Evolutionary conservation across 768 basidiomycete genomes (phyloP).

Genomic region (Termitomyces sp.): DNA sequence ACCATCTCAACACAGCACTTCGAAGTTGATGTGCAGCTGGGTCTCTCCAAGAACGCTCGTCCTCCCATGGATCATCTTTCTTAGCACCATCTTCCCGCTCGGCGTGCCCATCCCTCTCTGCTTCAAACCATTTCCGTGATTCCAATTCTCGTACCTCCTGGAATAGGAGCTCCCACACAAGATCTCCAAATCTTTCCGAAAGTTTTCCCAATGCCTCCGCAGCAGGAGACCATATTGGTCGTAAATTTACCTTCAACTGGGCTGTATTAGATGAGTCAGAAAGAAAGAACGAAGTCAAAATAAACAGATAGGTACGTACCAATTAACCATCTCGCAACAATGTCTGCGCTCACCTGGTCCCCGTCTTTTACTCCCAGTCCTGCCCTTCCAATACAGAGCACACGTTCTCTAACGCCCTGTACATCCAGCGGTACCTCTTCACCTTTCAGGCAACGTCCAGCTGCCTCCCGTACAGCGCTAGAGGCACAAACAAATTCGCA

Average conservation of each 20-base stretch:
- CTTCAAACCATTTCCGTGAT: constrained; percentile 8
- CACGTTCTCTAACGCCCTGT: constrained; percentile 79
- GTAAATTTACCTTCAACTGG: constrained; percentile 89
- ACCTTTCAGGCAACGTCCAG: constrained; percentile 67
- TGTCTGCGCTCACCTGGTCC: constrained; percentile 52
- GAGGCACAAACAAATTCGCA: constrained; percentile 42
- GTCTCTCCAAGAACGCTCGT: constrained; percentile 76
- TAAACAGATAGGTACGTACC: constrained; percentile 49
- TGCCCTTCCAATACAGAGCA: constrained; percentile 70
- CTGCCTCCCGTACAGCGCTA: constrained; percentile 42
- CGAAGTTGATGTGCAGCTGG: constrained; percentile 63
- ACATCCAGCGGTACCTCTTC: constrained; percentile 79
- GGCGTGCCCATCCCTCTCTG: constrained; percentile 7
- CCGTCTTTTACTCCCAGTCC: constrained; percentile 53
- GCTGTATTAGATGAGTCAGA: constrained; percentile 32
- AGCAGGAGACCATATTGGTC: constrained; percentile 86
- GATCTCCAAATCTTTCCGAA: constrained; percentile 51
- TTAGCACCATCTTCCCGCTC: constrained; percentile 7
- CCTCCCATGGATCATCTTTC: constrained; percentile 48
- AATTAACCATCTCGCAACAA: constrained; percentile 68
- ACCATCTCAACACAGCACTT: constrained; percentile 42
- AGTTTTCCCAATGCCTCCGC: constrained; percentile 58
- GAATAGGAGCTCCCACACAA: constrained; percentile 70
- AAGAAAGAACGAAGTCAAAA: background rate
- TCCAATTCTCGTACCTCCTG: constrained; percentile 17